Evolutionary conservation across 345 rosid genomes (phyloP), one percentile per base, ranked within the genome.

Genomic region (Isatis tinctoria): DNA sequence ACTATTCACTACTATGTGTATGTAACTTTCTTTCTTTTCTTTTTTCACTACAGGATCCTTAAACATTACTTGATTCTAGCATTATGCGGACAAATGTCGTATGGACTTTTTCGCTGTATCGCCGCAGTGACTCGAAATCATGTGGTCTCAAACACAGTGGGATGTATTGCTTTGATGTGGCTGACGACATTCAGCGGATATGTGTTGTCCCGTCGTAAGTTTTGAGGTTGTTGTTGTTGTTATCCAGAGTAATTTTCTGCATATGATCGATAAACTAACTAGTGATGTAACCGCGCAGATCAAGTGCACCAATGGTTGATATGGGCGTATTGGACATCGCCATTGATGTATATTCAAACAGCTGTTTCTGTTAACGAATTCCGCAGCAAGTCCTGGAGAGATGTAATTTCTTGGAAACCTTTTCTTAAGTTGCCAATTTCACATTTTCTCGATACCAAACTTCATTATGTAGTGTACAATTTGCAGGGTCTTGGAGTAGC

Each of bases 291-390:
- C n/a, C 41, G 0, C 20, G 32, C 81, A 88, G 89, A 78, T 40
- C 44, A 83, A 64, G 73, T 87, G 5, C 86, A 88, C 62, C 71
- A 83, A 54, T 89, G 96, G 96, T 76, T 87, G 83, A 69, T 80
- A n/a, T 89, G 90, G 92, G 90, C 85, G 18, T 89, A 74, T 70
- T 89, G 95, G 95, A 13, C 79, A 35, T 89, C 95, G 3, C 95
- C 95, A 5, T 0, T 89, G 72, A 87, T 86, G 90, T 89, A 87
- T 20, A 88, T 76, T 28, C 87, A 84, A 40, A 86, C 83, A 1
- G 88, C 92, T 47, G 20, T 87, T 1, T 69, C 73, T 0, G 84
- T 79, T 39, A 89, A 84, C 57, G 91, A 89, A 74, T 85, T 85
- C 76, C 83, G 80, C 9, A 87, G 86, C 59, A 12, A 80, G 3